These are phyloP conservation scores for Beauveria bassiana DNA, from an alignment of 2,329 filamentous ascomycete species.

Conservation along the genomic window DNA sequence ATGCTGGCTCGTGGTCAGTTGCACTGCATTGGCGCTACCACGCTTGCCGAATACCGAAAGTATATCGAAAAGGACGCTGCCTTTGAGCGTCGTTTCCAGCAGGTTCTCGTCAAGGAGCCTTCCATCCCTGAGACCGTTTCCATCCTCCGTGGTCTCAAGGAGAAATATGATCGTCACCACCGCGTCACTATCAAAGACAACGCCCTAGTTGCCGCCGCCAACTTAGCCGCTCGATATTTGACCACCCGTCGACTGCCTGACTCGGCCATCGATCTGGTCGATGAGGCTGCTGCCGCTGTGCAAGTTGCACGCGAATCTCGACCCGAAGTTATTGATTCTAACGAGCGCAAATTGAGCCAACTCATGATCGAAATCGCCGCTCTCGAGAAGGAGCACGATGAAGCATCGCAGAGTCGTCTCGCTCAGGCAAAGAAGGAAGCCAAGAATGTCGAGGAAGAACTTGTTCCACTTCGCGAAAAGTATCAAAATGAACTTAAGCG, in stretches of 20 bases:
- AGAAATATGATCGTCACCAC: slow-evolving; percentile 96
- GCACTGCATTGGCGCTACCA: slow-evolving; percentile 97
- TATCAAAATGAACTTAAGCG: slow-evolving; percentile 90
- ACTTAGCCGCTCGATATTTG: slow-evolving; percentile 84
- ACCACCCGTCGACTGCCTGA: slow-evolving; percentile 87
- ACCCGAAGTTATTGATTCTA: slow-evolving; percentile 87
- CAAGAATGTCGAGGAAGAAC: slow-evolving; percentile 87
- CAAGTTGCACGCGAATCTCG: slow-evolving; percentile 92
- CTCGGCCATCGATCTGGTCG: slow-evolving; percentile 92
- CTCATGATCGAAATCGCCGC: slow-evolving; percentile 97
- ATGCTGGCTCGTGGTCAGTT: slow-evolving; percentile 96
- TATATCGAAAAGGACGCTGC: slow-evolving; percentile 98
- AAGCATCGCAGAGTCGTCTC: slow-evolving; percentile 79
- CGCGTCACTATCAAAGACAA: slow-evolving; percentile 94
- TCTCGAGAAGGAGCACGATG: slow-evolving; percentile 86
- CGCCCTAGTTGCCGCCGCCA: slow-evolving; percentile 87
- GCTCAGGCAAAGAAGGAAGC: slow-evolving; percentile 80
- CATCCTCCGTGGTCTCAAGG: slow-evolving; percentile 95
- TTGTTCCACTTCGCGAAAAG: slow-evolving; percentile 86
- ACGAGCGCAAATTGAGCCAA: slow-evolving; percentile 84
- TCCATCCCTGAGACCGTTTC: slow-evolving; percentile 84
- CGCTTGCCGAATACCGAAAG: slow-evolving; percentile 90
- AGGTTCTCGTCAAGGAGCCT: slow-evolving; percentile 94
- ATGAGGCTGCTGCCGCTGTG: slow-evolving; percentile 95
- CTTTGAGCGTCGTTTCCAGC: slow-evolving; percentile 97